Conservation (phyloP, 2,329 filamentous ascomycete species). For the Calonectria hongkongensis region DNA sequence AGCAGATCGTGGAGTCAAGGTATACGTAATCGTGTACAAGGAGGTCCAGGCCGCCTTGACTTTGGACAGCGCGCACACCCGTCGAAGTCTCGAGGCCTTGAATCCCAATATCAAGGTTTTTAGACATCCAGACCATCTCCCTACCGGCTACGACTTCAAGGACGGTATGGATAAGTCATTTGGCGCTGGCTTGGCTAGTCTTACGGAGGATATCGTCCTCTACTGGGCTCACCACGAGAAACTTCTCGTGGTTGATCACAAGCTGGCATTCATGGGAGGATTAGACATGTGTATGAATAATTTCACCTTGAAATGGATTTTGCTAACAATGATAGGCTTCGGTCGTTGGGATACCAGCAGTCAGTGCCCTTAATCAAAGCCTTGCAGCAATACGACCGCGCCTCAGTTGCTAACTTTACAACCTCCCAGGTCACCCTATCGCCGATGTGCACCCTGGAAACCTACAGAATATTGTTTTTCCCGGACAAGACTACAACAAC, state of each 20-base stretch:
- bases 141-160: slow-evolving; percentile 80
- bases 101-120: slow-evolving; percentile 93
- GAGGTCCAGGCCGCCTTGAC: slow-evolving; percentile 89
- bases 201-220: slow-evolving; percentile 84
- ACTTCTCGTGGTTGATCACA: slow-evolving; percentile 87
- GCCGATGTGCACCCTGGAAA: slow-evolving; percentile 88
- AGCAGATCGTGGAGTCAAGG: slow-evolving; percentile 87
- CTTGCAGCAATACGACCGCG: background rate
- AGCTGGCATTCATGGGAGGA: slow-evolving; percentile 91
- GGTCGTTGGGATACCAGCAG: slow-evolving; percentile 92
- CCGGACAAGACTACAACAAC: slow-evolving; percentile 96
- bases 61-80: slow-evolving; percentile 80
- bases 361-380: slow-evolving; percentile 50
- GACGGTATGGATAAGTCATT: slow-evolving; percentile 81
- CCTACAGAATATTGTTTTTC: slow-evolving; percentile 85
- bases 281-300: slow-evolving; percentile 81
- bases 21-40: slow-evolving; percentile 94
- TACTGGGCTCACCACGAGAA: slow-evolving; percentile 98
- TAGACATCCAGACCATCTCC: slow-evolving; percentile 90
- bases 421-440: slow-evolving; percentile 78
- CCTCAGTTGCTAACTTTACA: background rate
- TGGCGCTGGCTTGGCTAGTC: slow-evolving; percentile 54
- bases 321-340: slow-evolving; percentile 72
- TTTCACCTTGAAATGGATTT: background rate
- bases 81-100: slow-evolving; percentile 83